phyloP scores from a whole-genome alignment of 768 basidiomycete species.

The Leccinum variicolor region DNA sequence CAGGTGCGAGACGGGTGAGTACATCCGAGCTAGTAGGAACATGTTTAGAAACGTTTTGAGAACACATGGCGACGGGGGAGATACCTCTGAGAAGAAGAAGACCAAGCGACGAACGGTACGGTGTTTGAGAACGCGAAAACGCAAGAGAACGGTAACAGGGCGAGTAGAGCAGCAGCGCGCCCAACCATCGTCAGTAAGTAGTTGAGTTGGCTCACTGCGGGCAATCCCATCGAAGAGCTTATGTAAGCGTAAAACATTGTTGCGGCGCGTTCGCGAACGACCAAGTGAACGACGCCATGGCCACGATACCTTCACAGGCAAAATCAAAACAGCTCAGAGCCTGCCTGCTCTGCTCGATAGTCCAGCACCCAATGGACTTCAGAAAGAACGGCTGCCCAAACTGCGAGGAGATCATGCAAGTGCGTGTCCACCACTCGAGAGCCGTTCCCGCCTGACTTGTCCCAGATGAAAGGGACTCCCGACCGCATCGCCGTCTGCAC shows the following conservation, averaged over 20 bases:
- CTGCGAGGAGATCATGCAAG: slow-evolving; percentile 94
- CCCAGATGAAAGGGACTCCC: slow-evolving; percentile 80
- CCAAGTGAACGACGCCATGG: slow-evolving; percentile 22
- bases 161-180: slow-evolving; percentile 40
- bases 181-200: slow-evolving; percentile 47
- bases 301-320: slow-evolving; percentile 54
- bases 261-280: background rate
- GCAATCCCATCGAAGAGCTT: background rate
- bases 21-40: slow-evolving; percentile 49
- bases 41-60: background rate
- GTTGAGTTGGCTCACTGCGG: background rate
- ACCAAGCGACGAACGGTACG: slow-evolving; percentile 67
- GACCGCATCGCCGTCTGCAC: slow-evolving; percentile 87
- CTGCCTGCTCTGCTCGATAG: slow-evolving; percentile 90
- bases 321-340: slow-evolving; percentile 79
- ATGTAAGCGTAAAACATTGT: slow-evolving; percentile 12
- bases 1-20: slow-evolving; percentile 41
- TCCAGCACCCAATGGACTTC: slow-evolving; percentile 84
- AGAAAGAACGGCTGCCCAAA: slow-evolving; percentile 89
- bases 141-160: slow-evolving; percentile 38
- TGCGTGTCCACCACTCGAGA: slow-evolving; percentile 32
- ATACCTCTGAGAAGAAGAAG: slow-evolving; percentile 59
- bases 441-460: background rate
- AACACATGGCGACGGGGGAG: background rate
- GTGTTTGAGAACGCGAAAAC: slow-evolving; percentile 61